phyloP scores from a whole-genome alignment of 306 rosid genomes.

The Quercus dentata region DNA sequence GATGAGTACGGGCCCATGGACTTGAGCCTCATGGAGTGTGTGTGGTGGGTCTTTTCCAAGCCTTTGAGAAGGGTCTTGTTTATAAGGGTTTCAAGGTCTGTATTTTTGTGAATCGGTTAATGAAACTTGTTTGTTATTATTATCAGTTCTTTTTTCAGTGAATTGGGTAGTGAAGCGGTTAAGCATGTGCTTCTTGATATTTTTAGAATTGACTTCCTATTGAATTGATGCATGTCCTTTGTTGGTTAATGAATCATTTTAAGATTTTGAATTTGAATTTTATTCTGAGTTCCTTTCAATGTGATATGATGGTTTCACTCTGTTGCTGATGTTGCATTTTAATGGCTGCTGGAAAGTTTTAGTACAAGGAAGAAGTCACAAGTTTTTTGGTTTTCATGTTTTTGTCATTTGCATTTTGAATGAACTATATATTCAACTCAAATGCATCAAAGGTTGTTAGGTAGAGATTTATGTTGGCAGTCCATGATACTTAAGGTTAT shows the following conservation, averaged over 20 bases:
- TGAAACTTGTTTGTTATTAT: too few species aligned
- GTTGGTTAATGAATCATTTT: background rate
- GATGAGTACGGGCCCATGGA: conserved; percentile 91
- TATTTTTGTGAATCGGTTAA: too few species aligned
- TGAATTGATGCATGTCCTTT: background rate
- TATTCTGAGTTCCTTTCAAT: background rate
- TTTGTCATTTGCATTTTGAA: too few species aligned
- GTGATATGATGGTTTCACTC: too few species aligned
- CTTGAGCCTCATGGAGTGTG: conserved; percentile 76
- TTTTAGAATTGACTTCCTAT: background rate
- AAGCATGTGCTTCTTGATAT: background rate
- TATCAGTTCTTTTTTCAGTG: too few species aligned
- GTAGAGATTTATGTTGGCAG: background rate
- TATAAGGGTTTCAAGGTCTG: conserved; percentile 90
- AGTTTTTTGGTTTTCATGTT: too few species aligned
- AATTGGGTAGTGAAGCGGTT: background rate
- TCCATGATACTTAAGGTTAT: background rate
- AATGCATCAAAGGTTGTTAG: too few species aligned
- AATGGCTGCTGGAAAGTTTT: background rate
- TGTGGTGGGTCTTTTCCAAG: conserved; percentile 92
- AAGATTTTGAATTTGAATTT: background rate
- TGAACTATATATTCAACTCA: background rate
- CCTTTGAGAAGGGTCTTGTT: conserved; percentile 63
- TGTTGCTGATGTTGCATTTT: background rate
- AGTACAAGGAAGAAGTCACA: background rate